Base-by-base conservation (phyloP, 1,284 basidiomycete species). In the Malassezia obtusa region DNA sequence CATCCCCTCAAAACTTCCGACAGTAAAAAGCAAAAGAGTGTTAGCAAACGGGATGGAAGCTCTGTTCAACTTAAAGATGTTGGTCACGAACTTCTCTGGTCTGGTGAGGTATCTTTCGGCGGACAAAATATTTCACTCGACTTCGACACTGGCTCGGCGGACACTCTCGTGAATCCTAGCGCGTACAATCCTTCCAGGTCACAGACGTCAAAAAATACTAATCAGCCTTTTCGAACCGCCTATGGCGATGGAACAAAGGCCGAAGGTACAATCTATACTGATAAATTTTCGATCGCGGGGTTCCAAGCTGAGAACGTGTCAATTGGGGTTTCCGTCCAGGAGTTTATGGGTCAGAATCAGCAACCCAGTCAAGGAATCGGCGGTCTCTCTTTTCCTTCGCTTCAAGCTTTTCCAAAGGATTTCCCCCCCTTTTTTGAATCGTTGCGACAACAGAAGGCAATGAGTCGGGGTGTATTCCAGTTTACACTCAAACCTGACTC, bases 191-290 rank as follows among this genome's bases (percentile, higher is more conserved):
- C 70, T 5, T 36, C 49, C 24, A 32, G 36, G 4, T 64, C 66
- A 10, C 55, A 63, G 31, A 65, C 63, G 22, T 61, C 61, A 3
- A 24, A 22, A 9, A 46, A 58, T 26, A 65, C 65, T 40, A 52
- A 60, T 36, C 65, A 68, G 50, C 61, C 59, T 0, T 82, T 83
- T 71, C 52, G 38, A 6, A 77, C 82, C 55, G 22, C 60, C 3
- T 84, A 80, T 64, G 81, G 78, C 7, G 81, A 82, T 63, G 80
- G 80, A n/a, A 79, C 79, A 9, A 76, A 75, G n/a, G 80, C 80
- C 11, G 64, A 68, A 8, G 82, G 82, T 28, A 71, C 74, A 30
- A 75, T 80, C 54, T 83, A 79, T 69, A 72, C 70, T 2, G 83
- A 84, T 59, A 77, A 68, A 2, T 77, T 82, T 33, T 54, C 55